phyloP scores from a whole-genome alignment of 331 rosid species.

The Phaseolus coccineus region DNA sequence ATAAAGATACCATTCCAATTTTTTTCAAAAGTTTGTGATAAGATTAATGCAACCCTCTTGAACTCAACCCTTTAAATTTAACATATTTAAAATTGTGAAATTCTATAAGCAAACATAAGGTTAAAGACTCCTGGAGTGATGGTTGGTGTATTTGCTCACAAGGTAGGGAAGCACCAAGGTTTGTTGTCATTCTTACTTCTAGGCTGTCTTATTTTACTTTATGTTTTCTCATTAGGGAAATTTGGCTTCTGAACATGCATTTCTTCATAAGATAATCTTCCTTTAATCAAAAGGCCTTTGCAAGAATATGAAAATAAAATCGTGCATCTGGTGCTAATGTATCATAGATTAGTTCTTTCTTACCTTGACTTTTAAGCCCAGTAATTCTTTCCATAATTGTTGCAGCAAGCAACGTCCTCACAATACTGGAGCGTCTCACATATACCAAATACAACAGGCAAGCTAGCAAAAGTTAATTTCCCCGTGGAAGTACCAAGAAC shows the following conservation, averaged over 20 bases:
- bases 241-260: background rate
- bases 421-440: too few relatives aligned
- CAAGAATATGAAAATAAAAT: background rate
- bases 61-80: too few relatives aligned
- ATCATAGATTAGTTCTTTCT: conserved; percentile 3
- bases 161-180: background rate
- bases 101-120: too few relatives aligned
- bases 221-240: background rate
- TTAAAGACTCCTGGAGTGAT: background rate
- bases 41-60: too few relatives aligned
- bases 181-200: background rate
- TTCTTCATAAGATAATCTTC: background rate
- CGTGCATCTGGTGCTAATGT: background rate
- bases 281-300: background rate
- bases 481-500: background rate
- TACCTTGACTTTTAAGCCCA: background rate
- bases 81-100: too few relatives aligned
- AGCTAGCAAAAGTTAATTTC: background rate
- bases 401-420: too few relatives aligned
- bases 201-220: background rate
- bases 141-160: background rate
- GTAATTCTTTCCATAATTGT: background rate
- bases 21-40: too few relatives aligned
- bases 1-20: too few relatives aligned
- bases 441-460: too few relatives aligned